These are phyloP conservation scores for Sherardia arvensis DNA, from an alignment of 257 asterid genomes.

Conservation along the genomic window DNA sequence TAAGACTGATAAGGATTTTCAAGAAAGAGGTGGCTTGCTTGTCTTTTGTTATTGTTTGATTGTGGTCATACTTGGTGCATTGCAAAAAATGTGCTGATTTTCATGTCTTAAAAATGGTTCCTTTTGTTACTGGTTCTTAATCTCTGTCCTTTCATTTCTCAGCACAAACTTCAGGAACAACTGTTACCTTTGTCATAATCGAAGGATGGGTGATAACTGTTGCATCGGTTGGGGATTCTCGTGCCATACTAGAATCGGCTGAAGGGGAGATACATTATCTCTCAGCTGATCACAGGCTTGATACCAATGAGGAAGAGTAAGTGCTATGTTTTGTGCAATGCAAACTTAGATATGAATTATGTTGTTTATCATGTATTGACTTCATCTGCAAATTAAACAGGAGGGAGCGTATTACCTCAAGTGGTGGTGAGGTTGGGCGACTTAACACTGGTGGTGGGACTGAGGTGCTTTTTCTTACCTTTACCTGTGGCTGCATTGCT, in stretches of 20 bases:
- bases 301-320: constrained; percentile 89
- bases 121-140: constrained; percentile 12
- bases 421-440: constrained; percentile 98
- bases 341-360: neutral
- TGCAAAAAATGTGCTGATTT: neutral
- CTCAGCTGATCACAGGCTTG: constrained; percentile 97
- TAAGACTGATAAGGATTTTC: constrained; percentile 93
- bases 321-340: constrained; percentile 19
- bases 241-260: constrained; percentile 84
- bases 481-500: neutral
- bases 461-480: constrained; percentile 43
- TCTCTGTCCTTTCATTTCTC: constrained; percentile 17
- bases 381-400: constrained; percentile 32
- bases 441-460: constrained; percentile 98
- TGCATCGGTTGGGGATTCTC: constrained; percentile 99
- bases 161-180: constrained; percentile 95
- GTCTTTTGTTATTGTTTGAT: neutral
- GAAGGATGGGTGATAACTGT: constrained; percentile 94
- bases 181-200: constrained; percentile 85
- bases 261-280: constrained; percentile 79
- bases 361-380: constrained; percentile 11
- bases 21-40: constrained; percentile 56
- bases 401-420: constrained; percentile 81
- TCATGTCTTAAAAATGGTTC: neutral
- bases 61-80: neutral